Evolutionary conservation across 805 yeast species (phyloP), one percentile per base, ranked within the genome.

Genomic region (Kodamaea kakaduensis): DNA sequence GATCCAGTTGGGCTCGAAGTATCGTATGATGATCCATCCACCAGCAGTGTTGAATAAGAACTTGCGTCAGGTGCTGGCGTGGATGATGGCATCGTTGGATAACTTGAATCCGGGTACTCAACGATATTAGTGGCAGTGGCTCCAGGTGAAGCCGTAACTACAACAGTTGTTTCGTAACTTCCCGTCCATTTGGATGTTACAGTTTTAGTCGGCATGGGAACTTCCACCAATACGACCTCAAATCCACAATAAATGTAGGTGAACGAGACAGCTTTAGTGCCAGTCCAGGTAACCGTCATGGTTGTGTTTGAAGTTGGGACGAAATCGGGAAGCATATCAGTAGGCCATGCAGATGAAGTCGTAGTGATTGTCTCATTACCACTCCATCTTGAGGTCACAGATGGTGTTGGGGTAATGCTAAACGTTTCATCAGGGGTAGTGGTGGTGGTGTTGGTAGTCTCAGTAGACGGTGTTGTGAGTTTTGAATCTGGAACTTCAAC

Each of bases 321-420:
- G 9, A 40, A 27, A 6, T 38, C 43, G 15, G 47, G 17, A 16
- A 9, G 34, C 4, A 41, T 41, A 8, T 31, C 42, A 21, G 16
- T 36, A 6, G 31, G 12, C 3, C 22, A n/a, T 3, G 39, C 44
- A 3, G 37, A 25, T 34, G 34, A 34, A 9, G 46, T 38, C 9
- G 36, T 9, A 12, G 54, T 46, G 5, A 27, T 26, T 0, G 52
- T 51, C 1, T 25, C 22, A 5, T 39, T 35, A 2, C 44, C 42
- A 16, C 41, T 34, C 46, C 46, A 40, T 5, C 36, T 36, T 5
- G 29, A 12, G 13, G 31, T 9, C 2, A 29, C n/a, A 9, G 32
- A 8, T 3, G 32, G 6, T 7, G 19, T 24, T 13, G 44, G 31
- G n/a, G n/a, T n/a, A n/a, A n/a, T n/a, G n/a, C n/a, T n/a, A n/a